phyloP scores from a whole-genome alignment of 176 grass and related monocot genomes.

The Musa schizocarpa region DNA sequence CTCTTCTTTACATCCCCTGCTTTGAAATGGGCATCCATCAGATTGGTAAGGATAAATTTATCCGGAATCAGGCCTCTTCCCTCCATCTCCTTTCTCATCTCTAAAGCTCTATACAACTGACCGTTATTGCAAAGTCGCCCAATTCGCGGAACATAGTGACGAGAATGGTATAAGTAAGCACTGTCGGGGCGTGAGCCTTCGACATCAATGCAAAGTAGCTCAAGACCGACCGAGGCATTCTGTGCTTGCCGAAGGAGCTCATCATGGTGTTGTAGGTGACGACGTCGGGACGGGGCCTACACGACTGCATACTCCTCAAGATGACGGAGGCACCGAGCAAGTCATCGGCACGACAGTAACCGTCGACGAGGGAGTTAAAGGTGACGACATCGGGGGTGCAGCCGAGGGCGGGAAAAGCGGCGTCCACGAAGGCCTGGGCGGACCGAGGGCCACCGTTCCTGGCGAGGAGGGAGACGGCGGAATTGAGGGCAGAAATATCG shows the following conservation, averaged over 20 bases:
- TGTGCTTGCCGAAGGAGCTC: not conserved
- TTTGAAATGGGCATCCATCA: slow-evolving; percentile 17
- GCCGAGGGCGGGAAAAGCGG: not conserved
- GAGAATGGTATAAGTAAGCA: slow-evolving; percentile 5
- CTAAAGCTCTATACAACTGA: slow-evolving; percentile 2
- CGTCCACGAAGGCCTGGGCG: not conserved
- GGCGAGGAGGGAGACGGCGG: slow-evolving; percentile 5
- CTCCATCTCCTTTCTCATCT: slow-evolving; percentile 15
- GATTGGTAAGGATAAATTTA: slow-evolving; percentile 6
- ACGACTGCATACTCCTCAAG: not conserved
- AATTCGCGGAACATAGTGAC: slow-evolving; percentile 1
- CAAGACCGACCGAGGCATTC: not conserved
- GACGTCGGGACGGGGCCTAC: not conserved
- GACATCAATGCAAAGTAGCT: not conserved
- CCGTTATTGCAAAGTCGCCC: slow-evolving; percentile 10
- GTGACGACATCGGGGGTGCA: not conserved
- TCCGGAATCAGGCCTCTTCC: not conserved
- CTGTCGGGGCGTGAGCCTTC: not conserved
- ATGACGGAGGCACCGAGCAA: not conserved
- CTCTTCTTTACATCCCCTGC: not conserved
- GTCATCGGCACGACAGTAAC: not conserved
- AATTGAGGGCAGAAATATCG: too few species aligned
- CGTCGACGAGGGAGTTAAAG: not conserved
- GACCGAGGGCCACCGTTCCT: not conserved
- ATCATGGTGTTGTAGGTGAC: slow-evolving; percentile 11